Base-by-base conservation (phyloP, 192 early-diverging fungal species). In the Umbelopsis sp. region DNA sequence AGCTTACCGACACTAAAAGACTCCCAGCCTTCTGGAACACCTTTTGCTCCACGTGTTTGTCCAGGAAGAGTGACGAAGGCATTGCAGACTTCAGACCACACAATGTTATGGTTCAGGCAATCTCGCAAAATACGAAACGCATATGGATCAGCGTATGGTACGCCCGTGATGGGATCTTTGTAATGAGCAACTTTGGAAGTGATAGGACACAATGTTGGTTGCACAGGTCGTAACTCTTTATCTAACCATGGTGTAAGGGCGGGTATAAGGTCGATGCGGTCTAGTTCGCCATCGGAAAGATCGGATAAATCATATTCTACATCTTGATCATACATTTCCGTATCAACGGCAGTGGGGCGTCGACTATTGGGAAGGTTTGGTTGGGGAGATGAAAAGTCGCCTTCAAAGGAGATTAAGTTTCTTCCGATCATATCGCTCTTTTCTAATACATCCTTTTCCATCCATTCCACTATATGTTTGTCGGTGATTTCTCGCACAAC, bases 171-270 rank as follows among this genome's bases (percentile, higher is more conserved):
- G 0, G 90, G 90, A 66, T 91, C 88, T 36, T 79, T 75, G 73
- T 90, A 92, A 26, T 77, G 81, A 14, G 90, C 90, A 9, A 74
- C 72, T 29, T 85, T 71, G 9, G 90, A 90, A 8, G 90, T 91
- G 45, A 92, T 81, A 11, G 81, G 85, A 66, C 90, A 92, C 4
- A 79, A 32, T 2, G 78, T 38, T 10, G 79, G 75, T 31, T 77
- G 31, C 4, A 53, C 36, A 9, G 79, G 75, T 56, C 74, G 71
- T 4, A 68, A 54, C 2, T 32, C 24, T 26, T 69, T 71, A 12
- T 74, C 51, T 20, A 71, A 11, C 79, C 79, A 80, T 20, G 17
- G 6, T 11, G 29, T 36, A 4, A 77, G 45, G 38, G 56, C n/a
- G 1, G 76, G 69, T 45, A 77, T 77, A 16, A 77, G 34, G 47